phyloP scores from a whole-genome alignment of 2,329 filamentous ascomycete genomes.

The Xylaria sp. region DNA sequence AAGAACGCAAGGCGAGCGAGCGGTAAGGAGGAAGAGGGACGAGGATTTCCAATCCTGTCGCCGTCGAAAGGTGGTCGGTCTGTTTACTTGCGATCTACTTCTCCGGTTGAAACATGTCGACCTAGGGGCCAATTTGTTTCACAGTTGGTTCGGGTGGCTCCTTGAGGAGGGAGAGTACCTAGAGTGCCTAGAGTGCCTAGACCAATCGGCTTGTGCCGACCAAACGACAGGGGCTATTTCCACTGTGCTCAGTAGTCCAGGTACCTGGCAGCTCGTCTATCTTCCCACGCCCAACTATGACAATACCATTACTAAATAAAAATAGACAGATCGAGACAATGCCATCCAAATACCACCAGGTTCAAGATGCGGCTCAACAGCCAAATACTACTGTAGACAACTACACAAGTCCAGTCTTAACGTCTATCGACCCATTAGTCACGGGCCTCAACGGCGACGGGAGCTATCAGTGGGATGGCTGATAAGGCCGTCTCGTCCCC shows the following conservation, averaged over 20 bases:
- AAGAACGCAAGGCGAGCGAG: slow-evolving; percentile 12
- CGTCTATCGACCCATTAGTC: not conserved
- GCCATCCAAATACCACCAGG: slow-evolving; percentile 12
- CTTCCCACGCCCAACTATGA: slow-evolving; percentile 1
- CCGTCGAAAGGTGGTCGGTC: not conserved
- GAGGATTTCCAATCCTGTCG: not conserved
- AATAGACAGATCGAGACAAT: slow-evolving; percentile 8
- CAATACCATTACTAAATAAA: slow-evolving; percentile 24
- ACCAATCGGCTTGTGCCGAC: slow-evolving; percentile 34
- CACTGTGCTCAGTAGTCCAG: not conserved
- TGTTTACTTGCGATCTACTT: slow-evolving; percentile 12
- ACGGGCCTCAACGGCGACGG: not conserved
- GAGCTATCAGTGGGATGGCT: not conserved
- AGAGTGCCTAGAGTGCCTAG: not conserved
- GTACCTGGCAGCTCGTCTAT: slow-evolving; percentile 24
- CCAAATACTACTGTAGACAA: slow-evolving; percentile 15
- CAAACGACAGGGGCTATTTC: slow-evolving; percentile 15
- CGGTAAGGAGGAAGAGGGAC: not conserved
- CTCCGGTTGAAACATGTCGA: slow-evolving; percentile 37
- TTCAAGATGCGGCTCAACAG: slow-evolving; percentile 19
- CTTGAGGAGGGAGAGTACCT: not conserved
- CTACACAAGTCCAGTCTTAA: slow-evolving; percentile 7
- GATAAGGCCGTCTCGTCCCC: not conserved
- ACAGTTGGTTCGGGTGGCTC: slow-evolving; percentile 1
- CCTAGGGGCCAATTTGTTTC: slow-evolving; percentile 35